Evolutionary conservation across 805 yeast species (phyloP), one percentile per base, ranked within the genome.

Genomic region (Jamesozyma piceae): DNA sequence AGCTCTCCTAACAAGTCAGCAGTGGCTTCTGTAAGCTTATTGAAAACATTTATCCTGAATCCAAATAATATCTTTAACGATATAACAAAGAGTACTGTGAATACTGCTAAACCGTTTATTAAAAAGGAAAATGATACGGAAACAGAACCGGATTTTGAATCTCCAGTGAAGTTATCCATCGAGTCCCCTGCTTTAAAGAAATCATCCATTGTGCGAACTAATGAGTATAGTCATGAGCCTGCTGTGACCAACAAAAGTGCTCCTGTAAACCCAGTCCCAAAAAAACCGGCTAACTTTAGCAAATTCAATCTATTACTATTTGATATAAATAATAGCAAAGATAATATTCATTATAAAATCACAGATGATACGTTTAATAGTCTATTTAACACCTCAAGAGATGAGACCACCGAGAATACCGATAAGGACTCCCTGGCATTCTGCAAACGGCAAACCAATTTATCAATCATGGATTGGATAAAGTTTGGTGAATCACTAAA

Each of bases 401-500:
- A 57, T 26, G 39, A 35, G 5, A 24, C 28, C 6, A 24, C 28
- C 6, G 11, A 24, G 10, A 24, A 11, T 11, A 46, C 51, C 11
- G 57, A 57, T 22, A 37, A 33, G 5, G 42, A 45, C 0, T 55
- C 55, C 24, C 48, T 49, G 21, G 47, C 51, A 1, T 54, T 59
- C 31, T 64, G 64, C 32, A 39, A 51, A 21, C 50, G 54, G 3
- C 48, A 56, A n/a, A 55, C 64, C 0, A 46, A 48, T 6, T 45
- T 51, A 43, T 26, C 57, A 0, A 47, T 65, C 10, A 43, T 47
- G 9, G 58, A 63, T 13, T 74, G 78, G 78, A 46, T 64, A 19
- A 37, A 43, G 3, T 49, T 57, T 18, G 73, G 75, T 0, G 55
- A 64, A 5, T 28, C 45, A 2, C 50, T 72, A 22, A 49, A 54